Conservation (phyloP, 371 early-diverging fungal species). For the Apophysomyces elegans region DNA sequence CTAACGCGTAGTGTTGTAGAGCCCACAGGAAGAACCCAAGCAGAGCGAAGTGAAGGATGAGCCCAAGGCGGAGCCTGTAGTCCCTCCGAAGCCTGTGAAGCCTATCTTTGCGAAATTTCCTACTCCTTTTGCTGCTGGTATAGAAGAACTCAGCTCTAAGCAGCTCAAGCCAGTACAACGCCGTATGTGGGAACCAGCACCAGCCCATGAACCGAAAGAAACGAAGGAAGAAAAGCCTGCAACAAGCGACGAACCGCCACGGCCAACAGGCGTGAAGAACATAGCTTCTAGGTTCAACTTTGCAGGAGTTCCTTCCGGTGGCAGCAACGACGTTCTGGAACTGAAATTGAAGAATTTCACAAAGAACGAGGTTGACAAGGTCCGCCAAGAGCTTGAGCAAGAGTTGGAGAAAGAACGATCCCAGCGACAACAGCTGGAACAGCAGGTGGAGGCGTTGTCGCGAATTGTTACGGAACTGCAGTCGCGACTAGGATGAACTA, state of each 20-base stretch:
- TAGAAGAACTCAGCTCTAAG: constrained; percentile 40
- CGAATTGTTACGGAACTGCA: constrained; percentile 41
- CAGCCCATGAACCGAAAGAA: constrained; percentile 29
- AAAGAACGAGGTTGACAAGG: constrained; percentile 61
- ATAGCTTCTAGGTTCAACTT: constrained; percentile 60
- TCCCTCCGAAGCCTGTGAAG: constrained; percentile 63
- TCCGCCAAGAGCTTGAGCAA: constrained; percentile 50
- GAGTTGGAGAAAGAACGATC: constrained; percentile 56
- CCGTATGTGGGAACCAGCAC: constrained; percentile 47
- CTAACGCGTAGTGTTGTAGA: not conserved
- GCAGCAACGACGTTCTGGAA: constrained; percentile 59
- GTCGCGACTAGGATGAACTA: constrained; percentile 11
- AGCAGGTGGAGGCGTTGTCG: constrained; percentile 44
- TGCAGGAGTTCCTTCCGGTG: constrained; percentile 45
- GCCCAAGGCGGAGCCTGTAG: constrained; percentile 19
- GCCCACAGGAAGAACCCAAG: constrained; percentile 21
- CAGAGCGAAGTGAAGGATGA: constrained; percentile 15
- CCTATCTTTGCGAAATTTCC: constrained; percentile 71
- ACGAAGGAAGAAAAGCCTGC: constrained; percentile 30
- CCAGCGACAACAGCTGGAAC: constrained; percentile 51
- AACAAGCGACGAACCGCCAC: constrained; percentile 24
- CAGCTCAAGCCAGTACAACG: constrained; percentile 49
- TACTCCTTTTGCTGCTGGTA: constrained; percentile 60
- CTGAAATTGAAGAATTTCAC: constrained; percentile 61
- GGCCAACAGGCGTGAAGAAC: constrained; percentile 59